These are phyloP conservation scores for Melampsora abietis-canadensis DNA, from an alignment of 1,284 basidiomycete species.

Conservation along the genomic window DNA sequence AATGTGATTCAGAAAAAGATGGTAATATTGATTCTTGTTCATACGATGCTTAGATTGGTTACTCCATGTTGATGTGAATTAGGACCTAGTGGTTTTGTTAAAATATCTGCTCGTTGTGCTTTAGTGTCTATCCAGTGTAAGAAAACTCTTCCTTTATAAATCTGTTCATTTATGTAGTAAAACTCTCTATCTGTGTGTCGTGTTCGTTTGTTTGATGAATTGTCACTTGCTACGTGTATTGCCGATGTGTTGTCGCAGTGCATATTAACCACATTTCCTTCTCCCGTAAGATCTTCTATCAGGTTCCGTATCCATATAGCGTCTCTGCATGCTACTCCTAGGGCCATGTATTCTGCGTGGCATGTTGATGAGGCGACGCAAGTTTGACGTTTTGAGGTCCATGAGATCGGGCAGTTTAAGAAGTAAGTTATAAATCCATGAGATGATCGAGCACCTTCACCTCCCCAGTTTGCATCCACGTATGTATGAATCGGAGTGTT, in stretches of 20 bases:
- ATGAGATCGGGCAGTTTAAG: background rate
- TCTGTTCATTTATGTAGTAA: conserved; percentile 6
- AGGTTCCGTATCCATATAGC: conserved; percentile 6
- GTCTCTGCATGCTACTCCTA: background rate
- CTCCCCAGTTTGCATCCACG: conserved; percentile 6
- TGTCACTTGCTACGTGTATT: background rate
- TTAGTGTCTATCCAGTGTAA: background rate
- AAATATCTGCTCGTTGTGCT: background rate
- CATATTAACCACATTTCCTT: background rate
- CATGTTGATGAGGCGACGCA: background rate
- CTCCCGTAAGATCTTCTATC: background rate
- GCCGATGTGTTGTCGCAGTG: conserved; percentile 9
- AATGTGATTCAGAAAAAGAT: too few species aligned
- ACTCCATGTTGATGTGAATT: too few species aligned
- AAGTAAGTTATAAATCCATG: background rate
- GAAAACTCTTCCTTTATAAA: background rate
- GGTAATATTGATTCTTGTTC: too few species aligned
- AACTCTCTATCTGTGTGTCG: conserved; percentile 17
- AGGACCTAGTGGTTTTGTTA: background rate
- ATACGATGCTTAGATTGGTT: too few species aligned
- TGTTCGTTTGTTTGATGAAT: background rate
- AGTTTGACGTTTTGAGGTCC: background rate
- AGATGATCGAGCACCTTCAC: background rate
- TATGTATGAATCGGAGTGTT: background rate
- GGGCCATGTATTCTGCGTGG: conserved; percentile 13